phyloP scores from a whole-genome alignment of 345 rosid genomes.

The Geranium rotundifolium region DNA sequence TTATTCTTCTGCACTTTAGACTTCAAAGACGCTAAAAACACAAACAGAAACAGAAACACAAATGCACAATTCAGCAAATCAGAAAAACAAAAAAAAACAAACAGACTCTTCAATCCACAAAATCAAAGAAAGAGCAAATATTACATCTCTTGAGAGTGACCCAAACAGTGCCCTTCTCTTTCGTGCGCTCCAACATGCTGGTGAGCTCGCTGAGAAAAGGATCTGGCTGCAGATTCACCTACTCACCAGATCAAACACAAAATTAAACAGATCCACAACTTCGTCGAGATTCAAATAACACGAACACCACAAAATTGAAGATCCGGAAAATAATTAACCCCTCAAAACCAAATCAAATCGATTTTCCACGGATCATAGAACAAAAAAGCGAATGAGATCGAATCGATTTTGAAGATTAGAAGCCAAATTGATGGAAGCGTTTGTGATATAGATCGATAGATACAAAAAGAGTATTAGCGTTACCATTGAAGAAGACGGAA shows the following conservation, averaged over 20 bases:
- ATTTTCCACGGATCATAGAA: too few species aligned
- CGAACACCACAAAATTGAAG: too few species aligned
- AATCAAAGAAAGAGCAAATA: background rate
- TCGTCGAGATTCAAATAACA: too few species aligned
- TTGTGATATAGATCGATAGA: too few species aligned
- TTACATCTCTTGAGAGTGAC: slow-evolving; percentile 90
- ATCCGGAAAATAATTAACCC: too few species aligned
- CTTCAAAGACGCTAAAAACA: slow-evolving; percentile 60
- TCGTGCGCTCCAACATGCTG: slow-evolving; percentile 73
- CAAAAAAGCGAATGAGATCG: too few species aligned
- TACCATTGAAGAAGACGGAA: too few species aligned
- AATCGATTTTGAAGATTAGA: too few species aligned
- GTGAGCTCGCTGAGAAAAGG: slow-evolving; percentile 90
- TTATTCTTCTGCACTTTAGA: slow-evolving; percentile 73
- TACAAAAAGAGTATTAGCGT: too few species aligned
- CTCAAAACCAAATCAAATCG: too few species aligned
- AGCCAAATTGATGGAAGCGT: too few species aligned
- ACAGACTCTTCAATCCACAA: background rate
- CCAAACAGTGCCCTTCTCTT: slow-evolving; percentile 82
- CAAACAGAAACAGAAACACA: background rate
- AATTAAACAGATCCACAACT: too few species aligned
- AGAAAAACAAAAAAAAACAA: background rate
- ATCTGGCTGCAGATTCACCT: slow-evolving; percentile 75
- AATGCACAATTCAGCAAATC: slow-evolving; percentile 2
- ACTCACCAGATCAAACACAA: background rate